A percentile compares a stretch with the other conserved stretches of the same genome.
Conservation (phyloP, 192 early-diverging fungal genomes). For the Chytriomyces hyalinus region DNA sequence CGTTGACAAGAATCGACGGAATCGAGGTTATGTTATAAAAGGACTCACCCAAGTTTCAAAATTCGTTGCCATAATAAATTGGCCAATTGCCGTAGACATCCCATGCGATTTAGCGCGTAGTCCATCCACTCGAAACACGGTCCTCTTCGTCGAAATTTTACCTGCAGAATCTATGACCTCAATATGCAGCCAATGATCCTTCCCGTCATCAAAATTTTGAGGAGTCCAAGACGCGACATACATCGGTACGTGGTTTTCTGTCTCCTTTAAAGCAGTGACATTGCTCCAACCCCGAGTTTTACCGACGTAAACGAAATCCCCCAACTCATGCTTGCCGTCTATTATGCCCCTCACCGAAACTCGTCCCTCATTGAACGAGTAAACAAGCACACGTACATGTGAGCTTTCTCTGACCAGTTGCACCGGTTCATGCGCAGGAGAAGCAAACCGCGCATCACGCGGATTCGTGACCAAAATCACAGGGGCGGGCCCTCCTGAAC, state of each 20-base stretch:
- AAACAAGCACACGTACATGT: constrained; percentile 81
- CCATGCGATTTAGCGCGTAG: constrained; percentile 60
- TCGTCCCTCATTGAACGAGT: background rate
- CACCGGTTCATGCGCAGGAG: constrained; percentile 68
- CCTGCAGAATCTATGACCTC: constrained; percentile 66
- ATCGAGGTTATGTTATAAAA: background rate
- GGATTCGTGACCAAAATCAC: constrained; percentile 86
- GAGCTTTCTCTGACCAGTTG: constrained; percentile 61
- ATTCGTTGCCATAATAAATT: constrained; percentile 49
- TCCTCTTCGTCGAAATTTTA: constrained; percentile 44
- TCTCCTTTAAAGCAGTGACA: constrained; percentile 42
- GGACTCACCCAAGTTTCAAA: constrained; percentile 38
- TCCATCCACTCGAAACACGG: constrained; percentile 73
- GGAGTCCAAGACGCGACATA: constrained; percentile 79
- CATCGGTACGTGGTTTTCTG: constrained; percentile 67
- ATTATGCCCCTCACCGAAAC: background rate
- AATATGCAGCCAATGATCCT: constrained; percentile 66
- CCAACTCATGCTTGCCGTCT: constrained; percentile 11
- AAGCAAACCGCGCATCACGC: constrained; percentile 78
- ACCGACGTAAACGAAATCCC: background rate
- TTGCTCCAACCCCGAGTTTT: too few relatives aligned
- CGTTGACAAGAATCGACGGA: background rate
- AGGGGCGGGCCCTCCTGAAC: constrained; percentile 69
- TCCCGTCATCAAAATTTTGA: constrained; percentile 67
- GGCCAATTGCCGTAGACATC: constrained; percentile 66